These are phyloP conservation scores for Tylopilus sp. DNA, from an alignment of 1,284 basidiomycete genomes.

Conservation along the genomic window DNA sequence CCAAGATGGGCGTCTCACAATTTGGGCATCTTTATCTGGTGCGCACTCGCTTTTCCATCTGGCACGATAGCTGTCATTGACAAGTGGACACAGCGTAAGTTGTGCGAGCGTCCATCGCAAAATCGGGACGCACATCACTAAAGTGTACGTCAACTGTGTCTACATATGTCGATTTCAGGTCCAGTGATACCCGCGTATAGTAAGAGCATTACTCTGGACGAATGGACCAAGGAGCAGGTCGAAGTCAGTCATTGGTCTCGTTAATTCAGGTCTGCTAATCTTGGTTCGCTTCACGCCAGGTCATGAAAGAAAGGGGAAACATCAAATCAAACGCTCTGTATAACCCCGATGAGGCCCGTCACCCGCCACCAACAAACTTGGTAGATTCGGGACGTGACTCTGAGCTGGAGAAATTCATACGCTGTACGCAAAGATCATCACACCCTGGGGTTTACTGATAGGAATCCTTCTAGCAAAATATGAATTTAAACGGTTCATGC, in stretches of 20 bases:
- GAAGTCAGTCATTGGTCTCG: constrained; percentile 47
- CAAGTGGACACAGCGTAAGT: constrained; percentile 48
- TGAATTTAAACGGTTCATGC: constrained; percentile 62
- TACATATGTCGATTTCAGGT: not conserved
- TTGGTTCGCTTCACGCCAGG: constrained; percentile 32
- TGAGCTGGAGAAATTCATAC: constrained; percentile 80
- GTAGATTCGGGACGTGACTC: constrained; percentile 76
- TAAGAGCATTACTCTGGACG: constrained; percentile 78
- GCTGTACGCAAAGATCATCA: constrained; percentile 41
- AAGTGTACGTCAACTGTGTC: constrained; percentile 56
- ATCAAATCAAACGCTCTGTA: constrained; percentile 67
- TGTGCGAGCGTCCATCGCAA: constrained; percentile 86
- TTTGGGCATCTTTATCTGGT: constrained; percentile 80
- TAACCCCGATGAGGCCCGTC: constrained; percentile 69
- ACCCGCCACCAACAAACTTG: constrained; percentile 76
- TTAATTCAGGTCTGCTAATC: constrained; percentile 12
- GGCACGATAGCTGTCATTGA: constrained; percentile 6
- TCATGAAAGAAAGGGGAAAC: constrained; percentile 75
- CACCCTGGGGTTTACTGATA: not conserved
- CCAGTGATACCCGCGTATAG: constrained; percentile 37
- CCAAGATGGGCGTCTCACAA: constrained; percentile 83
- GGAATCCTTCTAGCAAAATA: constrained; percentile 55
- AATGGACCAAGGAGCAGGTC: constrained; percentile 82
- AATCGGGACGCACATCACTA: constrained; percentile 80
- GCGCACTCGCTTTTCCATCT: constrained; percentile 18